phyloP scores from a whole-genome alignment of 1,284 basidiomycete species.

The Ceratobasidium sp. region DNA sequence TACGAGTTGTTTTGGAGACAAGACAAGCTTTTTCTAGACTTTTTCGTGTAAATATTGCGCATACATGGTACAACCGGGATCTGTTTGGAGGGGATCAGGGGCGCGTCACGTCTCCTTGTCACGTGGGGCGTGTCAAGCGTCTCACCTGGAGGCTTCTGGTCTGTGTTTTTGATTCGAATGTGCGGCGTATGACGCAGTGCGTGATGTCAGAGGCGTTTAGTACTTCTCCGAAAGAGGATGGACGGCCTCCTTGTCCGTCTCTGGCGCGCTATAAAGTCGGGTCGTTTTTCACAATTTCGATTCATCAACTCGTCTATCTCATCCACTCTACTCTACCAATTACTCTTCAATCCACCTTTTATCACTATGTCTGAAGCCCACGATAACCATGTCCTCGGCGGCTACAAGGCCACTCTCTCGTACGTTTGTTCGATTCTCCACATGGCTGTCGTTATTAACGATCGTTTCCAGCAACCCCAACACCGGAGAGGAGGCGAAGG shows the following conservation, averaged over 20 bases:
- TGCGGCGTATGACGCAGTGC: conserved; percentile 20
- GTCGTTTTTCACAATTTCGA: neutral
- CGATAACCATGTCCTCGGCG: conserved; percentile 27
- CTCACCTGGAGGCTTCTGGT: neutral
- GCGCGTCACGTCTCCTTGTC: conserved; percentile 8
- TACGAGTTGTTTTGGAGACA: too few relatives aligned
- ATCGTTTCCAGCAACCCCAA: conserved; percentile 35
- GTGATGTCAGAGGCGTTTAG: too few relatives aligned
- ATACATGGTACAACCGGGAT: too few relatives aligned
- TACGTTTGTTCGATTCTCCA: neutral
- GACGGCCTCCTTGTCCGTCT: neutral
- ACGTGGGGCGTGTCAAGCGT: neutral
- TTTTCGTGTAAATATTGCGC: too few relatives aligned
- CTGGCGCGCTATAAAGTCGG: conserved; percentile 1
- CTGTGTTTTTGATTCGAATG: neutral
- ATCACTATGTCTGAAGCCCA: conserved; percentile 23
- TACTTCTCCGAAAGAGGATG: too few relatives aligned
- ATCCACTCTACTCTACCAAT: neutral
- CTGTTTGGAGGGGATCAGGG: too few relatives aligned
- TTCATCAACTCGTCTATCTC: neutral
- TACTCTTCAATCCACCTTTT: neutral
- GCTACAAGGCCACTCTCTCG: conserved; percentile 42
- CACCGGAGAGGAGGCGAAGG: conserved; percentile 46
- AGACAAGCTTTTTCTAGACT: too few relatives aligned
- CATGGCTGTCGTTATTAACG: neutral